Evolutionary conservation across 2,329 filamentous ascomycete species (phyloP).

Genomic region (Cladophialophora psammophila): DNA sequence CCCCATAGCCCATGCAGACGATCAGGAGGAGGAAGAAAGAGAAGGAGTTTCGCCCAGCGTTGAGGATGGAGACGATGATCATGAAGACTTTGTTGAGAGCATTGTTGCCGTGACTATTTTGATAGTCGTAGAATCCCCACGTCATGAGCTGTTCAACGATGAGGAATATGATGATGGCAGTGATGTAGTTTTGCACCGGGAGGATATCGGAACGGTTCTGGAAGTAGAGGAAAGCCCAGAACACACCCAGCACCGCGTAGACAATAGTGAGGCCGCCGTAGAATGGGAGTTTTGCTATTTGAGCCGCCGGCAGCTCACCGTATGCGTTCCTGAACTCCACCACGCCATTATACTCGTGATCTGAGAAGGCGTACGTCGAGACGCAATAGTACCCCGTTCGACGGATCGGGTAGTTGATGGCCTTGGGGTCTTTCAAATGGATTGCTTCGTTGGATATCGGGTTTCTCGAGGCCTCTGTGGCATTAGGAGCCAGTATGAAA

Average conservation of each 20-base stretch:
- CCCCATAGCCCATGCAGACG: conserved; percentile 99
- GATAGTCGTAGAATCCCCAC: conserved; percentile 98
- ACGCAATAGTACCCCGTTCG: conserved; percentile 98
- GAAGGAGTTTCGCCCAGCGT: conserved; percentile 94
- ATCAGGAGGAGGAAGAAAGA: conserved; percentile 98
- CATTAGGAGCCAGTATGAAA: conserved; percentile 82
- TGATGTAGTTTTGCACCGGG: conserved; percentile 98
- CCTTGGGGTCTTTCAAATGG: conserved; percentile 74
- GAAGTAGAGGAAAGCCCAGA: conserved; percentile 95
- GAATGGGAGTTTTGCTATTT: conserved; percentile 96
- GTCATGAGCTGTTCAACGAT: conserved; percentile 98
- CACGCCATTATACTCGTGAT: conserved; percentile 75
- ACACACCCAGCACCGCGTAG: conserved; percentile 84
- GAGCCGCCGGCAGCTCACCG: conserved; percentile 90
- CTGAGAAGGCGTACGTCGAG: conserved; percentile 74
- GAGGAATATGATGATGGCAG: conserved; percentile 91
- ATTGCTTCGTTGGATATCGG: conserved; percentile 81
- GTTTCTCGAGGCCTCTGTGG: conserved; percentile 72
- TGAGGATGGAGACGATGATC: conserved; percentile 89
- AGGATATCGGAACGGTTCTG: conserved; percentile 94
- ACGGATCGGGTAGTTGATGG: conserved; percentile 81
- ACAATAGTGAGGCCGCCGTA: conserved; percentile 94
- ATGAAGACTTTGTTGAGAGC: conserved; percentile 83
- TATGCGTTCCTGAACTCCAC: conserved; percentile 96
- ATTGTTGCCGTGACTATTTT: conserved; percentile 88